Percentiles rank a stretch among this genome's conserved stretches.
Conservation (phyloP, 2,329 filamentous ascomycete genomes). For the Cladosporium velox region DNA sequence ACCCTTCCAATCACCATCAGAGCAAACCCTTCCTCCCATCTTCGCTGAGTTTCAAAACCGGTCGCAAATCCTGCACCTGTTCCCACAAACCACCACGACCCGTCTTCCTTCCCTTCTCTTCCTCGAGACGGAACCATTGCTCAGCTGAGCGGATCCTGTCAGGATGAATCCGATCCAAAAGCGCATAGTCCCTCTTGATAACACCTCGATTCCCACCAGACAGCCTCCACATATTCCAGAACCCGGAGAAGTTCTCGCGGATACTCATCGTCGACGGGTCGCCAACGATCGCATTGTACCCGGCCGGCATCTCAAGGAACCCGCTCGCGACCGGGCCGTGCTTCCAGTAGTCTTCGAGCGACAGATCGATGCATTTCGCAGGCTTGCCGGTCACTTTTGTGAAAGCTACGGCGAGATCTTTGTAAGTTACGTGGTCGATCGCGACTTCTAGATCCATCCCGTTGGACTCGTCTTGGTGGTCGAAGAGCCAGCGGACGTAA, state of each 20-base stretch:
- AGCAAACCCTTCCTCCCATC: constrained; percentile 17
- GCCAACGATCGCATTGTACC: constrained; percentile 36
- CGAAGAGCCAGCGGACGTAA: constrained; percentile 37
- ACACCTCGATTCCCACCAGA: constrained; percentile 47
- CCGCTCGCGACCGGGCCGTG: constrained; percentile 44
- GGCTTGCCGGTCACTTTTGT: constrained; percentile 37
- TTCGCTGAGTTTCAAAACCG: constrained; percentile 24
- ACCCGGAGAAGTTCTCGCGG: constrained; percentile 54
- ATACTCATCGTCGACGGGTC: constrained; percentile 45
- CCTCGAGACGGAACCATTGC: constrained; percentile 47
- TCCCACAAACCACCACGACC: constrained; percentile 22
- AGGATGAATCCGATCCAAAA: constrained; percentile 57
- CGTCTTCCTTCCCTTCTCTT: constrained; percentile 5
- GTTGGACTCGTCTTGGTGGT: constrained; percentile 28
- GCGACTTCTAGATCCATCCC: constrained; percentile 35
- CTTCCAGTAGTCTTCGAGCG: constrained; percentile 40
- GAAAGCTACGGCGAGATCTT: constrained; percentile 37
- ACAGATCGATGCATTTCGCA: constrained; percentile 33
- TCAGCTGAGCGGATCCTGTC: constrained; percentile 50
- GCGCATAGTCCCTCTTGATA: constrained; percentile 49
- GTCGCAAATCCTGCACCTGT: constrained; percentile 19
- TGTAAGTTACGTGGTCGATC: constrained; percentile 34
- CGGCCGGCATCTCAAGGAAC: constrained; percentile 33
- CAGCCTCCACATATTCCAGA: constrained; percentile 52
- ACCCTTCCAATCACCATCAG: background rate